Conservation (phyloP, 2,329 filamentous ascomycete species). For the Botrytis aclada region DNA sequence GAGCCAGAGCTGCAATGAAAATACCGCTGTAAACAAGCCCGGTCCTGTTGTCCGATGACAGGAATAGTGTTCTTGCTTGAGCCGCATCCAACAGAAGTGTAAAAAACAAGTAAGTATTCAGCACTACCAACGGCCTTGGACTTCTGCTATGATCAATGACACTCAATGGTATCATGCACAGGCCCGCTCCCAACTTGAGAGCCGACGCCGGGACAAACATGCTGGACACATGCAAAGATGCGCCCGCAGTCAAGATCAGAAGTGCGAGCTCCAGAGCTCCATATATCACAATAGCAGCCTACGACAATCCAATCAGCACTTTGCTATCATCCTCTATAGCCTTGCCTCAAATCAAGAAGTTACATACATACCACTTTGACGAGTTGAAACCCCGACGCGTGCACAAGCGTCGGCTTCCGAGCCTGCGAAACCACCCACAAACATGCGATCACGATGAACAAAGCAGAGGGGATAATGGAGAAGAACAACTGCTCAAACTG, state of each 20-base stretch:
- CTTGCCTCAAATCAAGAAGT: neutral
- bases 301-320: constrained; percentile 24
- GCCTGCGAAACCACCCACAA: constrained; percentile 34
- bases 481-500: constrained; percentile 39
- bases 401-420: constrained; percentile 37
- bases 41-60: neutral
- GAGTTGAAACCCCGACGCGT: constrained; percentile 34
- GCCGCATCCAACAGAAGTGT: constrained; percentile 22
- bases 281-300: constrained; percentile 21
- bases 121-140: constrained; percentile 21
- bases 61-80: constrained; percentile 23
- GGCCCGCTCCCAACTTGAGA: neutral
- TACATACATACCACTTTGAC: constrained; percentile 34
- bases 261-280: neutral
- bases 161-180: constrained; percentile 10
- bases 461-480: constrained; percentile 35
- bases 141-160: constrained; percentile 22
- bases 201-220: constrained; percentile 31
- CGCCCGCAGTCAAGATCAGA: neutral
- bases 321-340: constrained; percentile 15
- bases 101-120: constrained; percentile 23
- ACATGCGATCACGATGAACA: constrained; percentile 36
- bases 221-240: constrained; percentile 16
- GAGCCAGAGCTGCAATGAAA: constrained; percentile 13
- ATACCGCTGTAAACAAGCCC: constrained; percentile 27